A percentile compares a stretch with the other conserved stretches of the same genome.
Conservation (phyloP, 2,329 filamentous ascomycete genomes). For the Cladobotryum mycophilum region DNA sequence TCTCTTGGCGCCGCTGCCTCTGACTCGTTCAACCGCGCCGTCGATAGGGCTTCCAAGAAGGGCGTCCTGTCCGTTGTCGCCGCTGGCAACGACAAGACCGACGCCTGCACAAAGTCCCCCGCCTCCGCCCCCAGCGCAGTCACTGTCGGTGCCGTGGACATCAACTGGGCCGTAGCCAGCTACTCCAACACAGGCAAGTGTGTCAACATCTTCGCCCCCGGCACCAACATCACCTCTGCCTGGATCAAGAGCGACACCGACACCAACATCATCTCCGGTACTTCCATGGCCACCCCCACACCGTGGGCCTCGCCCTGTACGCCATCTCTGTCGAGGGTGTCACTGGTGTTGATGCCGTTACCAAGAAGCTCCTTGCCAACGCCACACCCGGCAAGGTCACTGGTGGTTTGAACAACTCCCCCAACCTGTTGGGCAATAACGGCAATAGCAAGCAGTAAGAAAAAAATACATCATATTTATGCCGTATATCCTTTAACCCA, state of each 20-base stretch:
- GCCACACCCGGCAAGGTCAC: conserved; percentile 36
- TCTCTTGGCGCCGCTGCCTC: conserved; percentile 46
- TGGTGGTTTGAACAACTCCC: conserved; percentile 32
- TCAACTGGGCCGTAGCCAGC: conserved; percentile 31
- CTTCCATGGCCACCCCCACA: conserved; percentile 58
- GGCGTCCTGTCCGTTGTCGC: conserved; percentile 49
- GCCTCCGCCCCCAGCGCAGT: conserved; percentile 26
- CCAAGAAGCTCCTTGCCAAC: conserved; percentile 35
- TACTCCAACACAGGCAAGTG: conserved; percentile 46
- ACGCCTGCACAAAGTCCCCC: conserved; percentile 23
- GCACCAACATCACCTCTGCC: conserved; percentile 39
- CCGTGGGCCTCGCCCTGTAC: conserved; percentile 49
- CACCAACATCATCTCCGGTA: conserved; percentile 48
- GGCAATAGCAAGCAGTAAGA: conserved; percentile 27
- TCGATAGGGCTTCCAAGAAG: conserved; percentile 36
- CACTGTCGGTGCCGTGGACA: conserved; percentile 32
- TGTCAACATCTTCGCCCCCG: conserved; percentile 49
- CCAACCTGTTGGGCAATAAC: conserved; percentile 47
- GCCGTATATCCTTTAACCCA: too few species aligned
- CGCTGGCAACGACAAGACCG: conserved; percentile 44
- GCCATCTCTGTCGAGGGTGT: conserved; percentile 39
- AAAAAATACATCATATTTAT: conserved; percentile 4
- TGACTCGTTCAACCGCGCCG: conserved; percentile 42
- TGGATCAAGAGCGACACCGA: conserved; percentile 41
- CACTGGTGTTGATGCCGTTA: conserved; percentile 30